Conservation (phyloP, 805 yeast species). For the Lipomyces sp. region DNA sequence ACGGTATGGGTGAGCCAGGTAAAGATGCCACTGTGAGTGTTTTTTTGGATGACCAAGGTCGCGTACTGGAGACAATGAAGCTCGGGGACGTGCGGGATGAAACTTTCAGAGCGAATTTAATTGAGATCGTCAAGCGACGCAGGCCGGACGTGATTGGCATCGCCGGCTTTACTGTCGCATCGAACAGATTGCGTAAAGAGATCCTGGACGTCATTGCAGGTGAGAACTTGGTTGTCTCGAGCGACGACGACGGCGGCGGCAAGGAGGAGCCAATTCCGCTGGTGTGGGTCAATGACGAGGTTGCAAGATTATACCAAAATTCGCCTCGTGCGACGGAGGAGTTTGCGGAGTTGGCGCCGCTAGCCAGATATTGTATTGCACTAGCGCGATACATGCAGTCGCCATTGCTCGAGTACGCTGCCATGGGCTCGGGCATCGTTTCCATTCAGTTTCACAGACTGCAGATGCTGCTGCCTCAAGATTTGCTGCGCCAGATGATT, state of each 20-base stretch:
- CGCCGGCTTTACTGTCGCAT: conserved; percentile 80
- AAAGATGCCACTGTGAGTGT: conserved; percentile 87
- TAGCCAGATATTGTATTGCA: conserved; percentile 83
- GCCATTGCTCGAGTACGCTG: conserved; percentile 88
- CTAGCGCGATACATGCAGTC: conserved; percentile 90
- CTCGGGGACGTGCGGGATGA: conserved; percentile 71
- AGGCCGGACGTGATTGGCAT: conserved; percentile 90
- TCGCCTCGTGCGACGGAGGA: conserved; percentile 76
- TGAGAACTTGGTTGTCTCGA: conserved; percentile 53
- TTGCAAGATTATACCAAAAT: conserved; percentile 84
- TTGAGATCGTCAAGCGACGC: conserved; percentile 61
- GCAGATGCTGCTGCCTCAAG: conserved; percentile 72
- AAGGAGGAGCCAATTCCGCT: conserved; percentile 62
- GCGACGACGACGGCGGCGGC: conserved; percentile 40
- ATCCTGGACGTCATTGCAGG: conserved; percentile 56
- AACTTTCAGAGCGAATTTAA: conserved; percentile 69
- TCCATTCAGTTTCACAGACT: conserved; percentile 68
- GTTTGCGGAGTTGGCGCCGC: conserved; percentile 80
- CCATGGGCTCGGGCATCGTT: conserved; percentile 73
- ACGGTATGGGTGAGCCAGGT: conserved; percentile 82
- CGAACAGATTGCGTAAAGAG: conserved; percentile 55
- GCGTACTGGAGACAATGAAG: conserved; percentile 74
- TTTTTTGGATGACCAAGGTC: conserved; percentile 77
- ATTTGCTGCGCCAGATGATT: conserved; percentile 64
- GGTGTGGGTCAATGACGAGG: conserved; percentile 88